A percentile compares a stretch with the other conserved stretches of the same genome.
phyloP scores from a whole-genome alignment of 2,329 filamentous ascomycete species.

The Sordariomycetes sp. region DNA sequence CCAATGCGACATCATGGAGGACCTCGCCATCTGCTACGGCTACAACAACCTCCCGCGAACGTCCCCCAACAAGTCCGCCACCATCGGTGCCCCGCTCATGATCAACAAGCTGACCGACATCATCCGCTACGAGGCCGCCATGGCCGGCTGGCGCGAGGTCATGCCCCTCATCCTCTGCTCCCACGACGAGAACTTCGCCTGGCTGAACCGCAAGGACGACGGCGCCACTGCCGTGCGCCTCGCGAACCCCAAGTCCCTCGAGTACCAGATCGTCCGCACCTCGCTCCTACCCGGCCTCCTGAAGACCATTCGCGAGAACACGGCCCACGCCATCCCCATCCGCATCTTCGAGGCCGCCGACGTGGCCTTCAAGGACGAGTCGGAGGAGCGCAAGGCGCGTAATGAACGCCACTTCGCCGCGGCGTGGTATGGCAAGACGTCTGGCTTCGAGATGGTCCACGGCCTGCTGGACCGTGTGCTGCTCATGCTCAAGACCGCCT shows the following conservation, averaged over 20 bases:
- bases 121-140: slow-evolving; percentile 76
- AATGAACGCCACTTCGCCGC: slow-evolving; percentile 97
- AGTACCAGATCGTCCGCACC: slow-evolving; percentile 90
- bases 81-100: slow-evolving; percentile 73
- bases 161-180: slow-evolving; percentile 95
- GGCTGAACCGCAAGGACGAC: slow-evolving; percentile 84
- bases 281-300: slow-evolving; percentile 76
- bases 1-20: slow-evolving; percentile 97
- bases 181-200: slow-evolving; percentile 95
- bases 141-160: slow-evolving; percentile 93
- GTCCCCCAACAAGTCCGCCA: slow-evolving; percentile 76
- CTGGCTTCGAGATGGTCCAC: slow-evolving; percentile 92
- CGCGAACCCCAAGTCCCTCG: slow-evolving; percentile 83
- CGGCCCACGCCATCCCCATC: slow-evolving; percentile 77
- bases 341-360: slow-evolving; percentile 89
- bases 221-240: slow-evolving; percentile 74
- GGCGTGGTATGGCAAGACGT: slow-evolving; percentile 87
- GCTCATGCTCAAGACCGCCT: slow-evolving; percentile 78
- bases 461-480: slow-evolving; percentile 86
- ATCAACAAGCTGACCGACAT: slow-evolving; percentile 96
- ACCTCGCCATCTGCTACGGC: slow-evolving; percentile 90
- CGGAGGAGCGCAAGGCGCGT: slow-evolving; percentile 71
- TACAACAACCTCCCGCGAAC: slow-evolving; percentile 91
- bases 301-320: slow-evolving; percentile 92
- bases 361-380: slow-evolving; percentile 80